phyloP scores from a whole-genome alignment of 2,329 filamentous ascomycete genomes.

The Rugonectria rugulosa region DNA sequence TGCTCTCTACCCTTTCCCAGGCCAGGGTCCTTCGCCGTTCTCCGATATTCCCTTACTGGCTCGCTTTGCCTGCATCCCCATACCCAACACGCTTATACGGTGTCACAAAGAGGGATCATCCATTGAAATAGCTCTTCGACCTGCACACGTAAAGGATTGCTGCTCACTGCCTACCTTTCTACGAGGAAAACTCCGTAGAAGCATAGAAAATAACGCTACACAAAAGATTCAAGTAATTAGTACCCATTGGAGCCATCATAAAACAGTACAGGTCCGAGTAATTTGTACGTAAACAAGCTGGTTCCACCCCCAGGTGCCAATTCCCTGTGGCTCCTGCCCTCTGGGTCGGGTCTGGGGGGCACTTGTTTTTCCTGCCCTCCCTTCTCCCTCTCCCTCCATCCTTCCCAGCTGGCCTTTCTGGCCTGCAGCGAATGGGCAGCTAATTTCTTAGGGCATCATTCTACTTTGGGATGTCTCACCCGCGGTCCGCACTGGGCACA shows the following conservation, averaged over 20 bases:
- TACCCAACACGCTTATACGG: too few species aligned
- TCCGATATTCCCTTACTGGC: too few species aligned
- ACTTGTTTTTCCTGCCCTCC: conserved; percentile 13
- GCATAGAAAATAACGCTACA: too few species aligned
- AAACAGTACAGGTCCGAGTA: not conserved
- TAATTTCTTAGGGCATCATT: conserved; percentile 34
- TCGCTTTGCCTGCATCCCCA: too few species aligned
- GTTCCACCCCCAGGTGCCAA: conserved; percentile 18
- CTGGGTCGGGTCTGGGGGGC: conserved; percentile 14
- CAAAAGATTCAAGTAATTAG: not conserved
- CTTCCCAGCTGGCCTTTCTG: too few species aligned
- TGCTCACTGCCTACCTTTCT: too few species aligned
- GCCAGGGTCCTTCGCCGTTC: not conserved
- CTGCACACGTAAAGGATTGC: too few species aligned
- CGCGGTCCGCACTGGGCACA: conserved; percentile 9
- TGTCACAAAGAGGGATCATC: too few species aligned
- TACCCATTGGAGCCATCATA: not conserved
- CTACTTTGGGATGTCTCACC: conserved; percentile 30
- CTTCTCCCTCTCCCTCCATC: too few species aligned
- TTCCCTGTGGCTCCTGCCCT: conserved; percentile 3
- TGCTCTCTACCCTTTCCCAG: not conserved
- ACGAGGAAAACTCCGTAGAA: too few species aligned
- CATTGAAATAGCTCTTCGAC: too few species aligned
- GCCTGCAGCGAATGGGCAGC: conserved; percentile 22
- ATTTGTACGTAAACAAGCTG: conserved; percentile 10